Percentiles rank a stretch among this genome's conserved stretches.
Conservation (phyloP, 345 rosid species). For the Raphanus raphanistrum region DNA sequence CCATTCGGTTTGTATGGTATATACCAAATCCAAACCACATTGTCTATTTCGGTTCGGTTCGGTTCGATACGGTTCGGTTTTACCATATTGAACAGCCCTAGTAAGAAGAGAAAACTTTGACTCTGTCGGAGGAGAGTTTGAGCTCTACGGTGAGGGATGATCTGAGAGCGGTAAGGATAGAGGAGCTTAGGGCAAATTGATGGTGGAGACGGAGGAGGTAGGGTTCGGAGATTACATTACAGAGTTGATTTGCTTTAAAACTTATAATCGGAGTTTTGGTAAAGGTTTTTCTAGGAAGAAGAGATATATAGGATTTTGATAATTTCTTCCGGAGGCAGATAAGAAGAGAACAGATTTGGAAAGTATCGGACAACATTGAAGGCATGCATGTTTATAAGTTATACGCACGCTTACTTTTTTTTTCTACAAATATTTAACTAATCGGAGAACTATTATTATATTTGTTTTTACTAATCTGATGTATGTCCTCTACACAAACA, state of each 20-base stretch:
- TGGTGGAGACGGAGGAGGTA: conserved; percentile 14
- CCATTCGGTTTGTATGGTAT: too few species aligned
- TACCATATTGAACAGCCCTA: too few species aligned
- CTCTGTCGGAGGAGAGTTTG: conserved; percentile 7
- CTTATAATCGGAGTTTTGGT: conserved; percentile 5
- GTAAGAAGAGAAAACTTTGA: conserved; percentile 23
- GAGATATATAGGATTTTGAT: conserved; percentile 9
- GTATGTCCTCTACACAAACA: conserved; percentile 12
- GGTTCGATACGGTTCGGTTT: too few species aligned
- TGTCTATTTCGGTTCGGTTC: too few species aligned
- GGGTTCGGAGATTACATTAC: conserved; percentile 6
- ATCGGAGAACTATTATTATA: neutral
- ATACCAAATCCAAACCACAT: too few species aligned
- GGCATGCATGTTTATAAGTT: too few species aligned
- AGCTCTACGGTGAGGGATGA: conserved; percentile 1
- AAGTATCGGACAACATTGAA: too few species aligned
- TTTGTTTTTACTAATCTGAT: neutral
- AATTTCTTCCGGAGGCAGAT: conserved; percentile 8
- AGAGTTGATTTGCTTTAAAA: conserved; percentile 23
- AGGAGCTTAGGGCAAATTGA: neutral
- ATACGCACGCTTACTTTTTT: neutral
- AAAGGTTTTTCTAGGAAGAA: conserved; percentile 21
- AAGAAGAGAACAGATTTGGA: neutral
- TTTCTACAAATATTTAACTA: neutral
- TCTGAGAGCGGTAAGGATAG: conserved; percentile 1